Evolutionary conservation across 805 yeast genomes (phyloP).

Genomic region (Ascoidea rubescens): DNA sequence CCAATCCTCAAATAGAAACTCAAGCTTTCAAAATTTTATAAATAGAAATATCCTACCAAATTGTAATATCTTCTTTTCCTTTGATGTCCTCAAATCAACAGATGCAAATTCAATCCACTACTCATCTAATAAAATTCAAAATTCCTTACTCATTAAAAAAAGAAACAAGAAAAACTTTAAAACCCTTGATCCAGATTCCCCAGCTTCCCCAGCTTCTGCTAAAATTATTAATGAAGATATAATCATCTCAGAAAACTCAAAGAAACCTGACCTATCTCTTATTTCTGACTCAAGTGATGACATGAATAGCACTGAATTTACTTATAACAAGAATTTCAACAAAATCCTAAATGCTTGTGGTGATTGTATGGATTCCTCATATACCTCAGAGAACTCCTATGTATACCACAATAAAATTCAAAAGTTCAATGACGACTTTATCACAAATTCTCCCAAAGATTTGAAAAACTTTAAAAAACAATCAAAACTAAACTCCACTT

Average conservation of each 20-base stretch:
- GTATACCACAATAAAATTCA: background rate
- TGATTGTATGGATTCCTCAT: background rate
- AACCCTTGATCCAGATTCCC: too few relatives aligned
- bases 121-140: background rate
- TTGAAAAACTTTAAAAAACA: background rate
- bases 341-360: background rate
- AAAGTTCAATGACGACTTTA: background rate
- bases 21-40: constrained; percentile 1
- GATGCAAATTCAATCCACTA: background rate
- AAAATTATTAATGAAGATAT: background rate
- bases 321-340: background rate
- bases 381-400: background rate
- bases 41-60: constrained; percentile 8
- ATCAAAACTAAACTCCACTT: background rate
- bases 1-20: too few relatives aligned
- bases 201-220: background rate
- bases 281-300: background rate
- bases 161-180: background rate
- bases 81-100: constrained; percentile 3
- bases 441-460: background rate
- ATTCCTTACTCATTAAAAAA: background rate
- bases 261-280: background rate
- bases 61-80: constrained; percentile 7
- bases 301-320: background rate
- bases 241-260: background rate